phyloP scores from a whole-genome alignment of 2,329 filamentous ascomycete species.

The Cladophialophora carrionii region DNA sequence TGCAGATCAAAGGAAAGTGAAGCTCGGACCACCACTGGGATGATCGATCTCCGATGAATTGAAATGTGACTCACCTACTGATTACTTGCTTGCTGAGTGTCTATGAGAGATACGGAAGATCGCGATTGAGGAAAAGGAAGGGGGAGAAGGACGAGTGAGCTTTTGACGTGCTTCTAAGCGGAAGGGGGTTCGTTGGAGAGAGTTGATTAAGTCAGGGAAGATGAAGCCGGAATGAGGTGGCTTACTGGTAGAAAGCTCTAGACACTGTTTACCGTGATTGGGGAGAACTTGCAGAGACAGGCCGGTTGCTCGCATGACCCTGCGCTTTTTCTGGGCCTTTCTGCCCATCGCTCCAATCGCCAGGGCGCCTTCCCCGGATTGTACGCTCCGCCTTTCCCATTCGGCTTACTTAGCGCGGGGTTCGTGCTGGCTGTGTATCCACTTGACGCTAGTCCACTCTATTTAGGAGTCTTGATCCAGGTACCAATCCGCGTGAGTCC shows the following conservation, averaged over 20 bases:
- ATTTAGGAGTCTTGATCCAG: conserved; percentile 4
- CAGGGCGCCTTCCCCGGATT: conserved; percentile 34
- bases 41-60: conserved; percentile 17
- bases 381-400: conserved; percentile 7
- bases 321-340: conserved; percentile 25
- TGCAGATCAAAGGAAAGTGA: conserved; percentile 26
- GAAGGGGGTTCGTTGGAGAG: conserved; percentile 11
- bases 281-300: conserved; percentile 12
- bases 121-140: background rate
- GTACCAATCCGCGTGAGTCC: background rate
- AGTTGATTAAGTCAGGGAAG: conserved; percentile 14
- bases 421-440: conserved; percentile 12
- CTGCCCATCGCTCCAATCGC: conserved; percentile 29
- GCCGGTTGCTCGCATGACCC: conserved; percentile 33
- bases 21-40: conserved; percentile 34
- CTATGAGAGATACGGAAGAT: conserved; percentile 1
- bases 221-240: conserved; percentile 10
- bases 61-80: conserved; percentile 27
- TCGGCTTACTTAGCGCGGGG: conserved; percentile 30
- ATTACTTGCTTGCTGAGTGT: conserved; percentile 13
- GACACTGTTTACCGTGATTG: conserved; percentile 15
- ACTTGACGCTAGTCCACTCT: conserved; percentile 10
- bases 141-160: conserved; percentile 13
- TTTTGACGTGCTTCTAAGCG: conserved; percentile 27
- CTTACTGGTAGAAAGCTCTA: conserved; percentile 19